These are phyloP conservation scores for Pseudogymnoascus sp. DNA, from an alignment of 2,329 filamentous ascomycete species.

Conservation along the genomic window DNA sequence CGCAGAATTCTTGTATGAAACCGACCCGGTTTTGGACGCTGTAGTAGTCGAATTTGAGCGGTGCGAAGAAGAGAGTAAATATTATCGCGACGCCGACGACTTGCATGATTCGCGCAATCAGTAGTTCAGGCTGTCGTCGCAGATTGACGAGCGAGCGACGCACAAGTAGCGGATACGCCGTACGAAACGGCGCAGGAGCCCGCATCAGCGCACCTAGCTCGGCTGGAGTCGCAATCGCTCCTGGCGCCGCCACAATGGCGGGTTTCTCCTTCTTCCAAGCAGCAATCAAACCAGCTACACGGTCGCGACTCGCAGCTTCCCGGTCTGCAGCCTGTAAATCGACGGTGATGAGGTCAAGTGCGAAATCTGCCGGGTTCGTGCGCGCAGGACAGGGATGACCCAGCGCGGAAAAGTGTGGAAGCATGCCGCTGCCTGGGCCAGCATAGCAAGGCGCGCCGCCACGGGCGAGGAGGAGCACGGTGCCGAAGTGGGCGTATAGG, in stretches of 20 bases:
- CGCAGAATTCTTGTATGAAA: slow-evolving; percentile 64
- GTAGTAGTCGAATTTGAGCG: slow-evolving; percentile 60
- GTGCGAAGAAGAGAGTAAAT: slow-evolving; percentile 63
- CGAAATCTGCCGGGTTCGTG: slow-evolving; percentile 73
- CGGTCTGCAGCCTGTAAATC: slow-evolving; percentile 59
- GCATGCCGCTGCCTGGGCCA: slow-evolving; percentile 56
- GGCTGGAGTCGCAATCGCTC: slow-evolving; percentile 51
- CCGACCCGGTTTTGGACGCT: slow-evolving; percentile 68
- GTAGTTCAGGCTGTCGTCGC: slow-evolving; percentile 55
- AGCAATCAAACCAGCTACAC: slow-evolving; percentile 54
- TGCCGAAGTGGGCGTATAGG: slow-evolving; percentile 64
- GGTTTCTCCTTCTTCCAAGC: slow-evolving; percentile 41
- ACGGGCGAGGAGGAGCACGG: slow-evolving; percentile 61
- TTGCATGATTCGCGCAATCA: slow-evolving; percentile 61
- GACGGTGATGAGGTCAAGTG: slow-evolving; percentile 68
- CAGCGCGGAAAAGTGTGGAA: slow-evolving; percentile 53
- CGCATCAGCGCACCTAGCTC: slow-evolving; percentile 64
- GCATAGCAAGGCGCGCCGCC: slow-evolving; percentile 64
- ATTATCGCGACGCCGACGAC: slow-evolving; percentile 57
- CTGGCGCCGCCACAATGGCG: slow-evolving; percentile 16
- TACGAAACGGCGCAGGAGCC: slow-evolving; percentile 52
- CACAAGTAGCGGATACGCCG: slow-evolving; percentile 61
- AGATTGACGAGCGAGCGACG: slow-evolving; percentile 63
- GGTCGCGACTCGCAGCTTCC: slow-evolving; percentile 55
- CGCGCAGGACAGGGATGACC: slow-evolving; percentile 60